Base-by-base conservation (phyloP, 2,329 filamentous ascomycete species). In the Phialemoniopsis sp. region DNA sequence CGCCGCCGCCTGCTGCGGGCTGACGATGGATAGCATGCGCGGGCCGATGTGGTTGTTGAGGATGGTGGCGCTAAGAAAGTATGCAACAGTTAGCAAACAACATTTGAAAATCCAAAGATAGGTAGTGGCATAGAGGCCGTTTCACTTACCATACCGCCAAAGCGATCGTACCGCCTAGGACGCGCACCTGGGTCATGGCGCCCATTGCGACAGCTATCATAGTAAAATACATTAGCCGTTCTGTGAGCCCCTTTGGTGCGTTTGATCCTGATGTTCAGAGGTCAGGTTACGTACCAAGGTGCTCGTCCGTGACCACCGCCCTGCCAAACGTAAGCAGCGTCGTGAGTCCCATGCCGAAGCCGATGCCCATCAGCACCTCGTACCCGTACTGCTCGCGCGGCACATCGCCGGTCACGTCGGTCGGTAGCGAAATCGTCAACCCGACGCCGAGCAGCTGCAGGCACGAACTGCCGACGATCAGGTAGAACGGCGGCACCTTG, bases 121-220 rank as follows among this genome's bases (percentile, higher is more conserved):
- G n/a, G n/a, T n/a, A n/a, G n/a, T n/a, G n/a, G n/a, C n/a, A n/a
- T n/a, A n/a, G n/a, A n/a, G n/a, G n/a, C n/a, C n/a, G n/a, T n/a
- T 26, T 10, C 10, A 56, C 49, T 18, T 54, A 57, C 37, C 57
- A 53, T 7, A 63, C 54, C 1, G 64, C 61, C 7, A 66, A 48
- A 7, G 54, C 59, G 32, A 67, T 53, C 2, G 59, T 58, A 3
- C 58, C 63, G 2, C 63, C 61, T 3, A 66, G 53, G 17, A 61
- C 59, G 29, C 64, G 57, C 28, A 63, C 52, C 40, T 66, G 63
- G 5, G 63, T 62, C 7, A 59, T 48, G 6, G 58, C 53, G 12
- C 62, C 61, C 50, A 65, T 56, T 1, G 51, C 53, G 32, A 64
- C 57, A 8, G 53, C 60, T 59, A 32, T 34, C 15, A 32, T 8